Percentiles rank a stretch among this genome's conserved stretches.
These are phyloP conservation scores for Botrytis medusae DNA, from an alignment of 2,329 filamentous ascomycete genomes.

Conservation along the genomic window DNA sequence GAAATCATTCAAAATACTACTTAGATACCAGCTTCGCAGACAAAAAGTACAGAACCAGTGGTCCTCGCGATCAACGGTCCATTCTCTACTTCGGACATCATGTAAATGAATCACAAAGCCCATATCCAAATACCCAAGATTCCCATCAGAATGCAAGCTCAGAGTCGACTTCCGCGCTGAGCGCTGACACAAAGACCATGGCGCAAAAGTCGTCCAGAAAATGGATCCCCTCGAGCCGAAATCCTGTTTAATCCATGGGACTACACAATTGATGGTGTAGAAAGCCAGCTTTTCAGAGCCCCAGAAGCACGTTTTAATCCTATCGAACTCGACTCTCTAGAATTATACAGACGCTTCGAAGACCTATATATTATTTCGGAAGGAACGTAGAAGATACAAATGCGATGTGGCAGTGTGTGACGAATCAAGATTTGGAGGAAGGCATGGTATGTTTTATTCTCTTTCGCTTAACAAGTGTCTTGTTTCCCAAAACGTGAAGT, in stretches of 20 bases:
- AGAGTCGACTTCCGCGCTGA: rapidly evolving
- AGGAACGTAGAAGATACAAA: not conserved
- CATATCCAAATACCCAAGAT: not conserved
- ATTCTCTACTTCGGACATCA: not conserved
- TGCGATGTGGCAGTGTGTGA: not conserved
- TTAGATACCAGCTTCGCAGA: not conserved
- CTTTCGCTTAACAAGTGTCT: not conserved
- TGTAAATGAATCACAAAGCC: not conserved
- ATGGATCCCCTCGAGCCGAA: rapidly evolving
- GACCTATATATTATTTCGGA: not conserved
- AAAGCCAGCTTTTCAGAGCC: not conserved
- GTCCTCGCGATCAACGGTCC: not conserved
- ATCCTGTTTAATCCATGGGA: rapidly evolving
- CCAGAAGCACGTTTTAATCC: rapidly evolving
- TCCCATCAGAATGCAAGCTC: rapidly evolving
- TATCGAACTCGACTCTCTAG: not conserved
- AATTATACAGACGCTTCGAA: not conserved
- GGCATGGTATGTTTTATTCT: not conserved
- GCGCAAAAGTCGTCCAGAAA: not conserved
- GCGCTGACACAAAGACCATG: not conserved
- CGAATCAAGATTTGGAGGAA: not conserved
- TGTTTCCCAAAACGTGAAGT: not conserved
- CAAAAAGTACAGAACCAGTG: not conserved
- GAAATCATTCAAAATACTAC: not conserved
- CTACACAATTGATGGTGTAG: not conserved